Conservation (phyloP, 179 eudicot genomes). For the Beta lomatogona region DNA sequence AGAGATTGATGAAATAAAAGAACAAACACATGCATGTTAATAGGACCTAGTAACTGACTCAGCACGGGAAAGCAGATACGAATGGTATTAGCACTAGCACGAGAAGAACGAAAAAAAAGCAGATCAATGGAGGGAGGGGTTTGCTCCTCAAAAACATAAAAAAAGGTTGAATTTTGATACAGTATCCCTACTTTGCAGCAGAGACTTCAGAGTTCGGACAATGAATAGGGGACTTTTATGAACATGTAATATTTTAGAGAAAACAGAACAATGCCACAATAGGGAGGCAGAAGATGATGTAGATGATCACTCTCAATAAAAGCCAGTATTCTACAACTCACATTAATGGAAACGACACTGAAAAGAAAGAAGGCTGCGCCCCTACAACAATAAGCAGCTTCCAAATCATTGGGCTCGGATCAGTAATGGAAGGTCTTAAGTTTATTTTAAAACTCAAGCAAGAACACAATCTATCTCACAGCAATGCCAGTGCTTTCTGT, state of each 20-base stretch:
- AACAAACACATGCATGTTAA: no score
- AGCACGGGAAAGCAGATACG: no score
- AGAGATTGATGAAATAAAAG: no score
- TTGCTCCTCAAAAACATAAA: no score
- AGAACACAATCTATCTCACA: background rate
- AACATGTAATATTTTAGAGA: background rate
- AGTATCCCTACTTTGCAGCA: background rate
- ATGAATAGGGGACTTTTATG: background rate
- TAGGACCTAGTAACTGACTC: no score
- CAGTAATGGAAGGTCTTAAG: background rate
- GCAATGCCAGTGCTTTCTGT: conserved; percentile 59
- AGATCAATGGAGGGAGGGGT: no score
- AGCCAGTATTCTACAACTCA: background rate
- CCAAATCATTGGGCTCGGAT: conserved; percentile 1
- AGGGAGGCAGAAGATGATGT: background rate
- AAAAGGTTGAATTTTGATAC: no score
- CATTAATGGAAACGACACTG: background rate
- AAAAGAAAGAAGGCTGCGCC: background rate
- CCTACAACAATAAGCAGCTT: background rate
- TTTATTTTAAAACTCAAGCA: background rate
- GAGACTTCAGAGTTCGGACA: background rate
- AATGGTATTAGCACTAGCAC: no score
- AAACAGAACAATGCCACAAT: background rate
- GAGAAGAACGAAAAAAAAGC: no score
- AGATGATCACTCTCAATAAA: background rate